Evolutionary conservation across 768 basidiomycete genomes (phyloP), one percentile per base, ranked within the genome.

Genomic region (Suillus variegatus): DNA sequence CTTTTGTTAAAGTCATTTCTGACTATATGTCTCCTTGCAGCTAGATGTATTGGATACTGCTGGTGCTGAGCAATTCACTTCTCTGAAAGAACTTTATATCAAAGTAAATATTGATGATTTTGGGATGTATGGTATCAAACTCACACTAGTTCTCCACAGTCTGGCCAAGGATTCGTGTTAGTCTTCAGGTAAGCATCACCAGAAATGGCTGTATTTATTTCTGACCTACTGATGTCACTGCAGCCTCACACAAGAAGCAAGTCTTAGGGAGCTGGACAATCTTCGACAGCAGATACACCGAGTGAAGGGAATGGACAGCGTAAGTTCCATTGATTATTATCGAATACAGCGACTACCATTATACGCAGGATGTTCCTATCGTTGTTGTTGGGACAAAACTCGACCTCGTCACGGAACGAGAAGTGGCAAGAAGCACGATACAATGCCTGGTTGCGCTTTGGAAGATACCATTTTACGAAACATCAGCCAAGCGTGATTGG

Each of bases 301-400:
- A 55, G 87, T 94, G 68, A 93, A 92, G 79, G 89, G 90, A 28
- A 86, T 84, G 38, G 86, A 87, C 70, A 83, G 78, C 32, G 89
- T 91, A 68, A 72, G 82, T 77, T 20, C 36, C 44, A 51, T 18
- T 55, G 66, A 32, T 38, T 57, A 18, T 28, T 55, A 16, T 22
- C 63, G 43, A 9, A 38, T 46, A 32, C 36, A 44, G 8, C 18
- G 44, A 2, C 54, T 63, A 36, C 8, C 44, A 25, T 54, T 46
- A 54, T 47, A 41, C 67, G 13, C 63, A 91, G 87, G 79, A 78
- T 38, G 78, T 93, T 22, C 94, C 94, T 10, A 91, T 95, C 67
- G 90, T 94, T 13, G 84, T 95, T 18, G 94, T 94, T 10, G 94
- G 93, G 51, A 94, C 93, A 38, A 94, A 94, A 74, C 81, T 90